Evolutionary conservation across 305 asterid species (phyloP), one percentile per base, ranked within the genome.

Genomic region (Rubia peregrina): DNA sequence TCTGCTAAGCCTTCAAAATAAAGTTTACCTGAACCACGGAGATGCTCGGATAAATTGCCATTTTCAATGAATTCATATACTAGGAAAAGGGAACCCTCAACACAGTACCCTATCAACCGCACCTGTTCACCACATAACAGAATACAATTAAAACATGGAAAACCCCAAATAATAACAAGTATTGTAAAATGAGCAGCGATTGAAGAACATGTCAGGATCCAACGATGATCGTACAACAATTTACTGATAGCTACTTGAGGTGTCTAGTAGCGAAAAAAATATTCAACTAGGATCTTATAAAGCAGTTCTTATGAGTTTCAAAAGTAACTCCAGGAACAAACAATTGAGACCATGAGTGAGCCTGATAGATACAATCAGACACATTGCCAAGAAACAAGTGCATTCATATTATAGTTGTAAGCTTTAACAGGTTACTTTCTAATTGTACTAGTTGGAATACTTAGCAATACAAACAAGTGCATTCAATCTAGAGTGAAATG

Each of bases 81-180:
- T 74, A 93, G 96, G 80, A 93, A 93, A 76, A 93, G 96, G 66
- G 96, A 91, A 71, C 97, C 96, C 83, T 93, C 96, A 6, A 87
- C 92, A 69, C 97, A 93, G 65, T 83, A 93, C 67, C 98, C 98
- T 79, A 93, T 88, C 89, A 93, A 85, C 62, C 96, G 97, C 80
- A 93, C 98, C 98, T 93, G 80, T 76, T 77, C 71, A 72, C 76
- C 57, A 73, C 53, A 67, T 72, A 43, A 75, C n/a, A 6, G 26
- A 69, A 33, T 42, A 33, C 75, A 71, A 69, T 62, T 77, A 73
- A 63, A 71, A 56, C 19, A 41, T 33, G 69, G 44, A 61, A 73
- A 12, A 69, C 24, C 30, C 12, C 36, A 11, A 9, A 66, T 12
- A 8, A 13, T 11, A 17, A 14, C 40, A 4, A 48, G 53, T 48